Base-by-base conservation (phyloP, 2,329 filamentous ascomycete species). In the Colletotrichum abscissum region DNA sequence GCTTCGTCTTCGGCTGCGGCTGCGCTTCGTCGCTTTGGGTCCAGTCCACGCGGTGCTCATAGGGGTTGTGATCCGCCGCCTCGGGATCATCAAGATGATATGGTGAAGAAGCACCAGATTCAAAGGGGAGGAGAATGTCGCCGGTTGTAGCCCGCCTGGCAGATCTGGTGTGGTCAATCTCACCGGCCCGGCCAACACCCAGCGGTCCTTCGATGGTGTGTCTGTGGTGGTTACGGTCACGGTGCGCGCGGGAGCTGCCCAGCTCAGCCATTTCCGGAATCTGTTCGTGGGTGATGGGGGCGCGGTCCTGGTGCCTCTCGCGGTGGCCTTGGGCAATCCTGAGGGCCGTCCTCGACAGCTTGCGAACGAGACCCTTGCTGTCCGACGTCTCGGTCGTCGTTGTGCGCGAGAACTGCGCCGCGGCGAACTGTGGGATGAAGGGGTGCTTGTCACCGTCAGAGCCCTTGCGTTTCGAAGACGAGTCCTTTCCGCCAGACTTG, bases 361-460 rank as follows among this genome's bases (percentile, higher is more conserved):
- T 85, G 75, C 88, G 86, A 14, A 83, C 78, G 11, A 82, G 78
- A 30, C 77, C 75, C 6, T 78, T 77, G 62, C 79, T 82, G 35
- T 85, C 79, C 30, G 80, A 80, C 78, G 82, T 76, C 24, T 85
- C 84, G 19, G 84, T 81, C 1, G 88, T 89, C 0, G 89, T 86
- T 0, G 89, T 91, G 56, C 84, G 81, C 11, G 85, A 81, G 76
- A 91, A 91, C 70, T 90, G 88, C 14, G 84, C 78, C 1, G 89
- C 89, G 0, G 89, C 89, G 46, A 88, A 84, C 65, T 84, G 83
- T 16, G 90, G 90, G 2, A 90, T 80, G 76, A 91, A 87, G 46
- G 82, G 87, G 75, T 89, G 87, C 6, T 59, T 67, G 66, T 77
- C 64, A 46, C 70, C 33, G 64, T 74, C 54, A 19, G 52, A 26